Evolutionary conservation across 2,329 filamentous ascomycete species (phyloP), one percentile per base, ranked within the genome.

Genomic region (Colletotrichum sp.): DNA sequence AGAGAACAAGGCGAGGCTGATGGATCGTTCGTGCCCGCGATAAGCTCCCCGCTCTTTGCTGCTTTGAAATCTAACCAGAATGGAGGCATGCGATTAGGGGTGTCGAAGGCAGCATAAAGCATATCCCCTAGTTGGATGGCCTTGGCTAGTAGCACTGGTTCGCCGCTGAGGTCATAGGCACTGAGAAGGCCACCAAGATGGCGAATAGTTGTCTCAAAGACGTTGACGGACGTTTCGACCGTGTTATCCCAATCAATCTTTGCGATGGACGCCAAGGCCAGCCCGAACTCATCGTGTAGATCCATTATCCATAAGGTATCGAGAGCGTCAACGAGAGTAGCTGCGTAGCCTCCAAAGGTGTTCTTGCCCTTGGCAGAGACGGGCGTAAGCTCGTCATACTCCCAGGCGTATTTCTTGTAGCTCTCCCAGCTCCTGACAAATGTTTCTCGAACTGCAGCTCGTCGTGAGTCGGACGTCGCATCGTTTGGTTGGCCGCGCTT

Each of bases 131-230:
- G 86, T 82, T 94, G 91, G 2, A 86, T 85, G 2, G 92, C 92
- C 81, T 94, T 94, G 57, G 84, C 84, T 39, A 94, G 84, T 71
- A 94, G 82, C 18, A 86, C 85, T 74, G 88, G 85, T 68, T 87
- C 87, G 32, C 86, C 86, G 79, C 92, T 94, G 48, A 95, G 82
- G 80, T 95, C 93, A 80, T 94, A 94, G 2, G 93, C 93, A 24
- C 91, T 90, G 73, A 95, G 80, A 71, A 95, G 88, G 1, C 93
- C 93, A 14, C 93, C 93, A 1, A 95, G 88, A 80, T 95, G 95
- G 60, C 93, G 90, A 73, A 95, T 95, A 10, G 89, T 94, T 1
- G 92, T 94, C 83, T 95, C 93, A 76, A 95, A 95, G 1, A 94
- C 86, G 76, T 93, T 94, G 66, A 76, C 55, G 13, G 88, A 86